Evolutionary conservation across 768 basidiomycete genomes (phyloP).

Genomic region (Tremella fuciformis): DNA sequence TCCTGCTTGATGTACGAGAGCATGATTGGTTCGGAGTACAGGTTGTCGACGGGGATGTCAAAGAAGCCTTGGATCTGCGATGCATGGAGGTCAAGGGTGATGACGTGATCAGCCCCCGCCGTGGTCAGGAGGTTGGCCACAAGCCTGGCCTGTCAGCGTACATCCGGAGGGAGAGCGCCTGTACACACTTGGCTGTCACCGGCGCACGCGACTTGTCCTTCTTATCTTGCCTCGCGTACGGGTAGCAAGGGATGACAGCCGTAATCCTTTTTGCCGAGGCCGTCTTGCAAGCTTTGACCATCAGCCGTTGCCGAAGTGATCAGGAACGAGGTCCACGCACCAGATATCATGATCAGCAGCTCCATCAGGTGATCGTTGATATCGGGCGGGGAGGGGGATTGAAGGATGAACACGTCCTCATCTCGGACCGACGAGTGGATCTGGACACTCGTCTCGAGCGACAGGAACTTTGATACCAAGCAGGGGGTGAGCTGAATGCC

Average conservation of each 20-base stretch:
- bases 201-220: conserved; percentile 99
- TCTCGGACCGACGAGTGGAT: conserved; percentile 95
- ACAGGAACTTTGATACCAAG: conserved; percentile 79
- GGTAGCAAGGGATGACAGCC: conserved; percentile 95
- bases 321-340: conserved; percentile 28
- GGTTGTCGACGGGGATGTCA: conserved; percentile 99
- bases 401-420: conserved; percentile 98
- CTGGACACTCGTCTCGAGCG: conserved; percentile 86
- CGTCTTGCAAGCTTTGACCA: conserved; percentile 73
- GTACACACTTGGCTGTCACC: conserved; percentile 77
- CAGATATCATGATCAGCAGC: conserved; percentile 97
- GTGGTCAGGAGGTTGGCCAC: conserved; percentile 90
- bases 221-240: conserved; percentile 96
- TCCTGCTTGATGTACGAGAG: conserved; percentile 91
- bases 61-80: conserved; percentile 99
- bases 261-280: conserved; percentile 98
- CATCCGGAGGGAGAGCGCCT: background rate
- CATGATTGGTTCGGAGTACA: conserved; percentile 93
- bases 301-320: background rate
- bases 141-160: conserved; percentile 54
- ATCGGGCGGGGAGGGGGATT: conserved; percentile 53
- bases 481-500: conserved; percentile 84
- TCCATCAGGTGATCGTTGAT: conserved; percentile 96
- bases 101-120: conserved; percentile 92
- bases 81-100: conserved; percentile 99